phyloP scores from a whole-genome alignment of 805 yeast genomes.

The Yamadazyma laniorum region DNA sequence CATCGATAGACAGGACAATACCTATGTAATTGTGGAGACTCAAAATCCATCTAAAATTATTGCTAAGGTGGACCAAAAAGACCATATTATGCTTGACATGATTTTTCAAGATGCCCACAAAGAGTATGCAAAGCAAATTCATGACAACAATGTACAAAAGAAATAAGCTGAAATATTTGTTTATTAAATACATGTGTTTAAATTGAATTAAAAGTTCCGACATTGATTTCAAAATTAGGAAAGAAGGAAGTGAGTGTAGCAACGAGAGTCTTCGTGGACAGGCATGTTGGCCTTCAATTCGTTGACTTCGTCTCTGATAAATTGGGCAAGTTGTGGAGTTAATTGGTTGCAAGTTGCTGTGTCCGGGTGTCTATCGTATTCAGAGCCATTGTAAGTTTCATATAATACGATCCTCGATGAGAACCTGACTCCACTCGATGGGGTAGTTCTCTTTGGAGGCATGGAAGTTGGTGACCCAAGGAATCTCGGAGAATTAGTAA shows the following conservation, averaged over 20 bases:
- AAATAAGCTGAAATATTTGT: conserved; percentile 3
- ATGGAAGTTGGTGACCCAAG: conserved; percentile 1
- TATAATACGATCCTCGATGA: conserved; percentile 80
- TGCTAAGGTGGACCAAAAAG: conserved; percentile 40
- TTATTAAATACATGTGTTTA: conserved; percentile 6
- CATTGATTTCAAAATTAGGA: conserved; percentile 12
- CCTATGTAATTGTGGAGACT: conserved; percentile 47
- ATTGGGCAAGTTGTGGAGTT: conserved; percentile 83
- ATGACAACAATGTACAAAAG: conserved; percentile 11
- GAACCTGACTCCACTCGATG: conserved; percentile 50
- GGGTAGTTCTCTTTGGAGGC: not conserved
- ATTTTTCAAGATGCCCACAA: conserved; percentile 48
- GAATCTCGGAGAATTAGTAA: conserved; percentile 1
- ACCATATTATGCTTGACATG: conserved; percentile 36
- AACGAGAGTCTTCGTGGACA: conserved; percentile 73
- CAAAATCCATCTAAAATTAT: conserved; percentile 43
- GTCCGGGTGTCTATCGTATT: conserved; percentile 92
- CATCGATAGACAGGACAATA: conserved; percentile 36
- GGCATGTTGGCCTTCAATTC: conserved; percentile 76
- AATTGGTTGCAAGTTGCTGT: conserved; percentile 88
- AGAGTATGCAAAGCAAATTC: conserved; percentile 19
- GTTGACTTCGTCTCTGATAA: conserved; percentile 83
- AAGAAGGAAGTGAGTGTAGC: conserved; percentile 85
- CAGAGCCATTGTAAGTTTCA: conserved; percentile 79
- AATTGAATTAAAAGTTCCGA: conserved; percentile 7